Base-by-base conservation (phyloP, 179 eudicot species). In the Silene noctiflora region DNA sequence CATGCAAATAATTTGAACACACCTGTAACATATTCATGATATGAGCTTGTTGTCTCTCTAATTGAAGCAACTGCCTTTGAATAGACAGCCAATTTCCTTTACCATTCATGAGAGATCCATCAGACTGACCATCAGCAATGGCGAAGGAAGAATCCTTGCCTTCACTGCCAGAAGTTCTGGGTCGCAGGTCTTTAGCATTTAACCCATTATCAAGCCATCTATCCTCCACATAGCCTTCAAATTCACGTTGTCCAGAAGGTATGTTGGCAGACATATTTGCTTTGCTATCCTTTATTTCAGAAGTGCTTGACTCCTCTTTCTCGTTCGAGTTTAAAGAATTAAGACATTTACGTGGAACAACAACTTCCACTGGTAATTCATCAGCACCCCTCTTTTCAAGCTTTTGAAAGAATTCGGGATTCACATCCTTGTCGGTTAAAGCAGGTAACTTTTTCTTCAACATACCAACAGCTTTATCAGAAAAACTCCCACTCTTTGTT, bases 1-100 rank as follows among this genome's bases (percentile, higher is more conserved):
- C 51, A 61, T 48, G 73, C 58, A 53, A 75, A 69, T 56, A 56
- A 68, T 60, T 16, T 5, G 22, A 77, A 79, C 83, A 71, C 31
- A 95, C 99, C 98, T 93, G 99, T 89, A 95, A 80, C 99, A 95
- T 93, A 78, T 89, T 91, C 99, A 91, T 93, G 69, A 95, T 89
- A 88, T 91, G 88, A 85, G 89, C 80, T 82, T 95, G 99, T 76
- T 95, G 98, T 81, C 94, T 91, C 86, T 95, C 99, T 78, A 95
- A 79, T 75, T 90, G 98, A 55, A 87, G 75, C 79, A 95, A 80
- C 77, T 95, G 99, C 81, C 95, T 87, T 82, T 95, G 99, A 78
- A 95, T 95, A 76, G 94, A 90, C 78, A 88, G 72, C 98, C 93
- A 89, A 80, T 91, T 95, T 77, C 92, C 98, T 88, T 90, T 95